These are phyloP conservation scores for Termitomyces sp. DNA, from an alignment of 768 basidiomycete species.

Conservation along the genomic window DNA sequence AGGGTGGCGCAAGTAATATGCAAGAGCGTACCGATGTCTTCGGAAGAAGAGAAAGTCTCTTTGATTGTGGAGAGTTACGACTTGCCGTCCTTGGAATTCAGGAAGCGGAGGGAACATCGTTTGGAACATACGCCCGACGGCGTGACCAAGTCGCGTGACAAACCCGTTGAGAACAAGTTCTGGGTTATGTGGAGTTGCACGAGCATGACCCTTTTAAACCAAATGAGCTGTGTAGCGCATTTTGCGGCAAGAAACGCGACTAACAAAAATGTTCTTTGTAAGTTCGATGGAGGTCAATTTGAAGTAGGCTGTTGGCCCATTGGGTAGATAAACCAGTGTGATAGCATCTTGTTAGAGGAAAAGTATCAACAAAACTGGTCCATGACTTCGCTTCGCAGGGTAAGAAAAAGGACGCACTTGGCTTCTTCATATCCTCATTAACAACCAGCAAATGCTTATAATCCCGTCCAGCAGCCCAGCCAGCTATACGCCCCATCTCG, in stretches of 20 bases:
- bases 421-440: constrained; percentile 93
- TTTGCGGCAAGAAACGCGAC: constrained; percentile 21
- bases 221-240: background rate
- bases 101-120: constrained; percentile 94
- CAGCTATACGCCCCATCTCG: constrained; percentile 86
- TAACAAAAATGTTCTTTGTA: constrained; percentile 80
- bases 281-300: constrained; percentile 87
- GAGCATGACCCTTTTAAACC: constrained; percentile 76
- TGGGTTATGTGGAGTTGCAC: constrained; percentile 88
- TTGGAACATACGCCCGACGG: constrained; percentile 93
- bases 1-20: background rate
- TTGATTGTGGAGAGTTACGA: constrained; percentile 96
- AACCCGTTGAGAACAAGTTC: constrained; percentile 96
- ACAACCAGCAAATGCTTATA: constrained; percentile 90
- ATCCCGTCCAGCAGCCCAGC: constrained; percentile 88
- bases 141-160: constrained; percentile 89
- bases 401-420: constrained; percentile 57
- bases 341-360: constrained; percentile 68
- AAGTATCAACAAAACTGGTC: background rate
- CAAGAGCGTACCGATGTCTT: constrained; percentile 71
- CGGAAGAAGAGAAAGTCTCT: constrained; percentile 98
- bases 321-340: constrained; percentile 85
- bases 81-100: constrained; percentile 94
- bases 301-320: constrained; percentile 94
- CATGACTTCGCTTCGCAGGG: background rate